phyloP scores from a whole-genome alignment of 306 rosid species.

The Fragaria ananassa region DNA sequence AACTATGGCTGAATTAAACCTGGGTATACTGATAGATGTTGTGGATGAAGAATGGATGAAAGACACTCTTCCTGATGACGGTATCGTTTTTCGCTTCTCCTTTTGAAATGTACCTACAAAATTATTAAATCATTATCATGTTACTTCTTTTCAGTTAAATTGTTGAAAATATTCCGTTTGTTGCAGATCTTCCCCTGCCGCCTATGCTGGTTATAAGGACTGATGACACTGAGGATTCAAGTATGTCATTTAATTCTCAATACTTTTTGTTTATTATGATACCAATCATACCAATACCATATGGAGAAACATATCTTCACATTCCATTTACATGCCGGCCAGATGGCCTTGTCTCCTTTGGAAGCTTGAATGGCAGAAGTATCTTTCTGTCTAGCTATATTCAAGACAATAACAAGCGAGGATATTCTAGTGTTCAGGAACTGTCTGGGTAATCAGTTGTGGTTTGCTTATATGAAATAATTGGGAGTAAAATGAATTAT shows the following conservation, averaged over 20 bases:
- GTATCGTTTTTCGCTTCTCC: constrained; percentile 22
- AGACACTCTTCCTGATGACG: constrained; percentile 83
- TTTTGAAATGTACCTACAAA: not conserved
- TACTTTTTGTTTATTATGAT: not conserved
- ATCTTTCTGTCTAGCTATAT: not conserved
- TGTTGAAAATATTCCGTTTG: constrained; percentile 4
- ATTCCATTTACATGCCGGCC: not conserved
- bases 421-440: not conserved
- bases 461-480: not conserved
- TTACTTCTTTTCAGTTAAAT: constrained; percentile 3
- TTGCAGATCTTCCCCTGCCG: constrained; percentile 73
- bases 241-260: constrained; percentile 38
- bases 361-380: not conserved
- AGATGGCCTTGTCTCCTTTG: not conserved
- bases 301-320: not conserved
- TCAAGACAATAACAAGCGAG: not conserved
- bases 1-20: constrained; percentile 62
- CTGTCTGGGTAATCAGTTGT: not conserved
- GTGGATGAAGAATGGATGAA: constrained; percentile 94
- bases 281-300: not conserved
- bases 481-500: not conserved
- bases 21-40: constrained; percentile 64
- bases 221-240: constrained; percentile 72
- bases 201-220: constrained; percentile 66
- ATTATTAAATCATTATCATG: not conserved